Evolutionary conservation across 1,284 basidiomycete species (phyloP).

Genomic region (Puccinia coronata): DNA sequence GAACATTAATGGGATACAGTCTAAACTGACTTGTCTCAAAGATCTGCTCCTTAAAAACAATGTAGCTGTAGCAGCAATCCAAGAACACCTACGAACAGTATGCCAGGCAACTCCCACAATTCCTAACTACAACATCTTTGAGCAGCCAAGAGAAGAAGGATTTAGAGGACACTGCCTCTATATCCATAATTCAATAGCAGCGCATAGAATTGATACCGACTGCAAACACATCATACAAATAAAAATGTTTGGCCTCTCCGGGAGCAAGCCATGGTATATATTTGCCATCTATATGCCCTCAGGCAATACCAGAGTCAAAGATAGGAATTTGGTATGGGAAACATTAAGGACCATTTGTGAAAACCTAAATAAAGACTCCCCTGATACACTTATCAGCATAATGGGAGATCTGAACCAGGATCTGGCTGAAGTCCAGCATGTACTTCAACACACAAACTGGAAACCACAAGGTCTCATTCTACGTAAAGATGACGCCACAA

Average conservation of each 20-base stretch:
- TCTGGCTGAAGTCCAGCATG: background rate
- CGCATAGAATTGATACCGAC: background rate
- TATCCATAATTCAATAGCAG: background rate
- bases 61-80: too few species aligned
- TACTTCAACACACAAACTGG: background rate
- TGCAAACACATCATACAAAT: background rate
- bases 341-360: background rate
- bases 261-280: background rate
- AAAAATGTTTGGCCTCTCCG: background rate
- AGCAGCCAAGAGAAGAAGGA: background rate
- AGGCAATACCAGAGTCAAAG: background rate
- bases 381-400: background rate
- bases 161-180: slow-evolving; percentile 16
- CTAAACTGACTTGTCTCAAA: too few species aligned
- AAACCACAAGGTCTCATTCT: background rate
- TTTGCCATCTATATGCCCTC: background rate
- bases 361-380: background rate
- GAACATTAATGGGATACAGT: too few species aligned
- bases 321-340: background rate
- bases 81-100: background rate
- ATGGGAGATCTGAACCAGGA: background rate
- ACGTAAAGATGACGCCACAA: background rate
- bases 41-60: too few species aligned
- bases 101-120: background rate
- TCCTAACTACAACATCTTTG: background rate